Conservation (phyloP, 345 rosid genomes). For the Physaria fendleri region DNA sequence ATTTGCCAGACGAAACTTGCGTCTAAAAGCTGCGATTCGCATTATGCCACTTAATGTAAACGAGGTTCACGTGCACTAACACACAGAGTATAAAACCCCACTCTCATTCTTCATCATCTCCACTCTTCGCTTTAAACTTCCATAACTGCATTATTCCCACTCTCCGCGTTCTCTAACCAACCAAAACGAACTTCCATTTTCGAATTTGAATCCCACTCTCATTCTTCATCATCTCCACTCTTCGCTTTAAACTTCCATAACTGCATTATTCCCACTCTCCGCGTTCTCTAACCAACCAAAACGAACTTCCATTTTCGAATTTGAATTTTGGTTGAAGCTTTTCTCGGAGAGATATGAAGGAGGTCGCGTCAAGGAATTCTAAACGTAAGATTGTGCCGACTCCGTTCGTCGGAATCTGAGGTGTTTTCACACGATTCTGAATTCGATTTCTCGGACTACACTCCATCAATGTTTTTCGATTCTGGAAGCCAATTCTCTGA, state of each 20-base stretch:
- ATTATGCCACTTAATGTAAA: neutral
- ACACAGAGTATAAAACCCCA: slow-evolving; percentile 22
- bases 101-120: neutral
- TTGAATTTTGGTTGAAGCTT: slow-evolving; percentile 8
- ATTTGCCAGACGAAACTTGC: neutral
- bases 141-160: slow-evolving; percentile 24
- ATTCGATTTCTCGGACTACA: slow-evolving; percentile 51
- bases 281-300: slow-evolving; percentile 19
- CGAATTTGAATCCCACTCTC: neutral
- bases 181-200: slow-evolving; percentile 21
- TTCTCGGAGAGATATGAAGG: slow-evolving; percentile 21
- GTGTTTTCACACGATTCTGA: slow-evolving; percentile 46
- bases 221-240: slow-evolving; percentile 1
- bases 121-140: slow-evolving; percentile 27
- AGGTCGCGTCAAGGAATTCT: slow-evolving; percentile 21
- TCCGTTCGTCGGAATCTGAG: slow-evolving; percentile 35
- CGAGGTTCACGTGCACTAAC: slow-evolving; percentile 24
- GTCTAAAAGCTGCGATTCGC: slow-evolving; percentile 6
- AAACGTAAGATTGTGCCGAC: slow-evolving; percentile 26
- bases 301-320: slow-evolving; percentile 26
- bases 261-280: slow-evolving; percentile 19
- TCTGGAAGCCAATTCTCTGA: slow-evolving; percentile 78
- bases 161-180: slow-evolving; percentile 15
- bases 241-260: slow-evolving; percentile 31
- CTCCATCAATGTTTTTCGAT: slow-evolving; percentile 49